phyloP scores from a whole-genome alignment of 2,329 filamentous ascomycete genomes.

The Aspergillus terreus region DNA sequence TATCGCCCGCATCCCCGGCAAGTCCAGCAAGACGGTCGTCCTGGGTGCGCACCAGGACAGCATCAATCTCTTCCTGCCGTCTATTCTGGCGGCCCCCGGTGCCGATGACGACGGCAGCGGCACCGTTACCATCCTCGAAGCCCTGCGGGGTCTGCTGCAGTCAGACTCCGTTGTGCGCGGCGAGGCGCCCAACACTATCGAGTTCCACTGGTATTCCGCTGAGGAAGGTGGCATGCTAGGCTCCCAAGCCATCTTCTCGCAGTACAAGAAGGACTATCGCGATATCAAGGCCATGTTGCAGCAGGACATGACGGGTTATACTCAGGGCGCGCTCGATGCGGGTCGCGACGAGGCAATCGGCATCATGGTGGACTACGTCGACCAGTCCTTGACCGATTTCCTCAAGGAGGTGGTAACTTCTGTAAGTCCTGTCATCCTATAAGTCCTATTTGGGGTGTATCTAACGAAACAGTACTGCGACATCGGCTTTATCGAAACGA shows the following conservation, averaged over 20 bases:
- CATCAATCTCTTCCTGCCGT: conserved; percentile 87
- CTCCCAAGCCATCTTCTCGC: conserved; percentile 81
- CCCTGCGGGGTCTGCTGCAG: conserved; percentile 73
- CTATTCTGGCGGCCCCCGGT: conserved; percentile 77
- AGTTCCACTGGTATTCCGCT: conserved; percentile 95
- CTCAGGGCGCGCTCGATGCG: conserved; percentile 75
- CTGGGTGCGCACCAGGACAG: conserved; percentile 93
- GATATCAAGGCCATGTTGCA: conserved; percentile 95
- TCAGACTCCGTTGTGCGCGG: conserved; percentile 68
- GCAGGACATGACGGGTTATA: conserved; percentile 95
- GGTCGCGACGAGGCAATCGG: conserved; percentile 82
- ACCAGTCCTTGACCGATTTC: conserved; percentile 76
- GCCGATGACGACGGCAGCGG: conserved; percentile 95
- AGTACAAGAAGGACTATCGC: conserved; percentile 68
- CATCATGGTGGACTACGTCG: conserved; percentile 89
- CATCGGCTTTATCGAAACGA: conserved; percentile 81
- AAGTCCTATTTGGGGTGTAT: neutral
- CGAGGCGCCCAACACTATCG: conserved; percentile 76
- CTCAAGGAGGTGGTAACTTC: conserved; percentile 83
- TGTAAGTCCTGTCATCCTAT: conserved; percentile 33
- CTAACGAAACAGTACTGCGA: conserved; percentile 66
- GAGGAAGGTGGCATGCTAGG: conserved; percentile 86
- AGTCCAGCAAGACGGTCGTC: conserved; percentile 77
- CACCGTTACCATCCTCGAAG: conserved; percentile 91
- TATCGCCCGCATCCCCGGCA: conserved; percentile 85